A percentile compares a stretch with the other conserved stretches of the same genome.
Conservation (phyloP, 495 filamentous ascomycete genomes). For the Hyphodiscus hymeniophilus region DNA sequence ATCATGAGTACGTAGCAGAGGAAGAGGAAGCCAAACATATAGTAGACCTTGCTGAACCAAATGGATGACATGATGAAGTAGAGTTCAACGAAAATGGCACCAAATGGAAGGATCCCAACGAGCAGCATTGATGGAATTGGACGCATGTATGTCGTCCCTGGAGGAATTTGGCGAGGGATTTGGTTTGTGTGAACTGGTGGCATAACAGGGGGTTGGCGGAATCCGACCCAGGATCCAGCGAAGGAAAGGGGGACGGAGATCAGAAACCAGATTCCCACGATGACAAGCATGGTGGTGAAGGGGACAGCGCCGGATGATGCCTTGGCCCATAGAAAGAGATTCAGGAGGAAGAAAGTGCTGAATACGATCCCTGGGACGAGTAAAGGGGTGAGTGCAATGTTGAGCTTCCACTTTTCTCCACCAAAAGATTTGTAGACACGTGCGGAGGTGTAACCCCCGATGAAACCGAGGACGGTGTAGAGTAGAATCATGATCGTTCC, state of each 20-base stretch:
- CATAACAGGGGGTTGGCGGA: conserved; percentile 55
- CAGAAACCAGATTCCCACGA: conserved; percentile 91
- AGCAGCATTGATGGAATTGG: conserved; percentile 81
- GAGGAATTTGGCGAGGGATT: conserved; percentile 93
- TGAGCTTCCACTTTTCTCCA: conserved; percentile 89
- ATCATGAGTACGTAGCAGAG: conserved; percentile 97
- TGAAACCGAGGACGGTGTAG: conserved; percentile 85
- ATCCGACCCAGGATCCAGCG: conserved; percentile 87
- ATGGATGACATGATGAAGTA: conserved; percentile 98
- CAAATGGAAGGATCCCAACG: conserved; percentile 87
- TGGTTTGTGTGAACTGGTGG: conserved; percentile 92
- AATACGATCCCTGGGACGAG: conserved; percentile 86
- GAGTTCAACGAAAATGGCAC: conserved; percentile 93
- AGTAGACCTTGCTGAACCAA: conserved; percentile 97
- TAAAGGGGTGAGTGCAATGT: conserved; percentile 80
- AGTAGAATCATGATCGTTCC: conserved; percentile 86
- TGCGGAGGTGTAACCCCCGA: conserved; percentile 86
- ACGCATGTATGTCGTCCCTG: conserved; percentile 68
- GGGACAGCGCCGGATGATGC: conserved; percentile 87
- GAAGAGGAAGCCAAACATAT: conserved; percentile 99
- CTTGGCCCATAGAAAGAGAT: conserved; percentile 92
- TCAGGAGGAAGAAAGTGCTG: conserved; percentile 80
- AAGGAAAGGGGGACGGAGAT: conserved; percentile 89
- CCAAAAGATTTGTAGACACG: conserved; percentile 87
- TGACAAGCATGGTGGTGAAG: conserved; percentile 91